Evolutionary conservation across 2,329 filamentous ascomycete species (phyloP).

Genomic region (Aspergillus sp.): DNA sequence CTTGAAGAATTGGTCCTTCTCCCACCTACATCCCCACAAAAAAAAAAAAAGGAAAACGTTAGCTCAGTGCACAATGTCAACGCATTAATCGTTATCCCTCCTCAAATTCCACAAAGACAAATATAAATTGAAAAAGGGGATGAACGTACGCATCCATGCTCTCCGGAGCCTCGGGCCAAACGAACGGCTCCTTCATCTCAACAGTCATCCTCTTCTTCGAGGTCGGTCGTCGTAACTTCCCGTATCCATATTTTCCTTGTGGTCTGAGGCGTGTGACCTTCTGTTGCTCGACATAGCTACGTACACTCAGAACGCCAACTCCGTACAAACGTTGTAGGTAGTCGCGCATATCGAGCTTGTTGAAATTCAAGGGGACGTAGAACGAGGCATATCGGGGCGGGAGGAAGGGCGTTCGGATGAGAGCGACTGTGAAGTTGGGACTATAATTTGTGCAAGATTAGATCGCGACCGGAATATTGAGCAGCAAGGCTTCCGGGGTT

Average conservation of each 20-base stretch:
- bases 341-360: constrained; percentile 94
- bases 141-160: constrained; percentile 57
- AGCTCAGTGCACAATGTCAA: constrained; percentile 1
- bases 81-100: not conserved
- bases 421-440: constrained; percentile 75
- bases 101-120: not conserved
- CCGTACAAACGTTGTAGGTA: constrained; percentile 87
- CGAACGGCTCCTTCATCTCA: constrained; percentile 82
- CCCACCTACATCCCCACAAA: constrained; percentile 51
- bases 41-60: constrained; percentile 19
- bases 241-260: constrained; percentile 42
- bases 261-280: constrained; percentile 52
- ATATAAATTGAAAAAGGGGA: not conserved
- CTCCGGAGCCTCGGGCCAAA: constrained; percentile 73
- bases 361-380: constrained; percentile 85
- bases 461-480: not conserved
- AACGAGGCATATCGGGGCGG: constrained; percentile 84
- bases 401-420: constrained; percentile 70
- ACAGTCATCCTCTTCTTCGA: constrained; percentile 91
- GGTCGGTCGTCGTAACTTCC: constrained; percentile 67
- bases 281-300: constrained; percentile 75
- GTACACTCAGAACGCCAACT: constrained; percentile 69
- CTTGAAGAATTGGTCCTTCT: constrained; percentile 58
- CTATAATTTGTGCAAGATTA: constrained; percentile 45
- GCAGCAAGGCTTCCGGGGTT: not conserved